Evolutionary conservation across 2,329 filamentous ascomycete species (phyloP), one percentile per base, ranked within the genome.

Genomic region (Paraphaeosphaeria sporulosa): DNA sequence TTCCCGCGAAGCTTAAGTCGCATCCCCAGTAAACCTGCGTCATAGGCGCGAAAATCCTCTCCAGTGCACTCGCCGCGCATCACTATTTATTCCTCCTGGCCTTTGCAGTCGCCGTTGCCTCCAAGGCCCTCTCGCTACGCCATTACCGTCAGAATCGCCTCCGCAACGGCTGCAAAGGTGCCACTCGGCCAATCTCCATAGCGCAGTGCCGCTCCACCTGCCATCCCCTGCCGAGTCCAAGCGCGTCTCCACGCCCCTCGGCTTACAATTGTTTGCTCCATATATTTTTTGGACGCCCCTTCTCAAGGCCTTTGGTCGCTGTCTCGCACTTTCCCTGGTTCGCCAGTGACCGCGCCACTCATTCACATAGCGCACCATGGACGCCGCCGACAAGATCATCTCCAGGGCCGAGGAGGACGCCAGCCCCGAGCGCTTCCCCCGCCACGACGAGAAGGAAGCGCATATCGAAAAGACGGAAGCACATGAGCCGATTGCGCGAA

Each of bases 311-410:
- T 21, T 27, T 34, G 34, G 34, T 52, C 49, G 34, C 34, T 44
- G 43, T 44, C 38, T 38, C 13, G 12, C 30, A 13, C 53, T 38
- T n/a, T 25, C 8, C 17, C 32, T 46, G 7, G 17, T 34, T 32
- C n/a, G 19, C 46, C 21, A 43, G 9, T 25, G 38, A 10, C 23
- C 19, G 30, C 40, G 13, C 15, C 27, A 5, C 10, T 44, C 49
- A 60, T 58, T 40, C 46, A 13, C n/a, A 27, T 21, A 34, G 8
- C 38, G 34, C 50, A 66, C 32, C 32, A 81, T 85, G 78, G 81
- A 88, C 73, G 78, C 81, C 62, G 78, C 86, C 67, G 87, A 89
- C 72, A 80, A 79, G 60, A 82, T 85, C 63, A 75, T 89, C 69
- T 74, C 80, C 63, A 79, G 76, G 36, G 84, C 85, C 44, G 88